phyloP scores from a whole-genome alignment of 140 eudicot genomes.

The Ambrosia hybrid region DNA sequence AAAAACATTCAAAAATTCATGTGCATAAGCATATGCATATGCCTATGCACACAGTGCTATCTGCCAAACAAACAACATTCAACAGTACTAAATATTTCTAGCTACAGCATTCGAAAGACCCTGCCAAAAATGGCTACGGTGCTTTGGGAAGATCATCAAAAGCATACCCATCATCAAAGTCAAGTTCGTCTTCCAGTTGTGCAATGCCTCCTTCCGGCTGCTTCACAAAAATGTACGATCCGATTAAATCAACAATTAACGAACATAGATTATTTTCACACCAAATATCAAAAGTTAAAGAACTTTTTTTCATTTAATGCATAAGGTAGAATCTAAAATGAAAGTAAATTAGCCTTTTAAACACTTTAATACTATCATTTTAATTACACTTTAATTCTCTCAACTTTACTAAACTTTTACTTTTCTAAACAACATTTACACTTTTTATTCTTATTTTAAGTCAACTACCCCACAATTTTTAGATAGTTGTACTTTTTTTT shows the following conservation, averaged over 20 bases:
- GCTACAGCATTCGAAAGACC: background rate
- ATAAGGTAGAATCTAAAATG: no score
- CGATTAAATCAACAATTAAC: background rate
- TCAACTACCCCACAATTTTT: no score
- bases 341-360: no score
- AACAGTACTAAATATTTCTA: constrained; percentile 9
- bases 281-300: background rate
- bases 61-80: constrained; percentile 4
- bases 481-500: no score
- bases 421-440: no score
- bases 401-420: no score
- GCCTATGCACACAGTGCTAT: background rate
- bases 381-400: no score
- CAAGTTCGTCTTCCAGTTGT: constrained; percentile 51
- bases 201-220: constrained; percentile 52
- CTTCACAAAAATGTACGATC: constrained; percentile 8
- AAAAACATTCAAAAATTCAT: constrained; percentile 36
- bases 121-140: background rate
- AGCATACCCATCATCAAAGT: constrained; percentile 60
- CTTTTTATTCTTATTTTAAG: no score
- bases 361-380: no score
- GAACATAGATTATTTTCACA: background rate
- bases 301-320: no score
- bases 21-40: background rate
- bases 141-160: constrained; percentile 71